phyloP scores from a whole-genome alignment of 306 rosid species.

The Medicago arabica region DNA sequence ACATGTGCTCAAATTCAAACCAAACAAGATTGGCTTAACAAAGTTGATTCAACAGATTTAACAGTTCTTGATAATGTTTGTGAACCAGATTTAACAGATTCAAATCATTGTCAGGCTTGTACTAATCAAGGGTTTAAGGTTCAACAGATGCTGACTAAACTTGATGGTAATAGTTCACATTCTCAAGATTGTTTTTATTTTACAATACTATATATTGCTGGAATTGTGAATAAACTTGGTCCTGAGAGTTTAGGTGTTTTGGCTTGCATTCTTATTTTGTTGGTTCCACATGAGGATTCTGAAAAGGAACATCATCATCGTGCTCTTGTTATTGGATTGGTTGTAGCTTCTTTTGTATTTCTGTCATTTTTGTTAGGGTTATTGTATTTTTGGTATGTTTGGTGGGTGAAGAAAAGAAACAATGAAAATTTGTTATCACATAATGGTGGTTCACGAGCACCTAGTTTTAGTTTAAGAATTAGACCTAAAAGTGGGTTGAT shows the following conservation, averaged over 20 bases:
- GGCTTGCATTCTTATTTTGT: slow-evolving; percentile 56
- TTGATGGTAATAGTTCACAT: slow-evolving; percentile 78
- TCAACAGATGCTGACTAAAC: slow-evolving; percentile 37
- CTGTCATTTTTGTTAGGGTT: slow-evolving; percentile 59
- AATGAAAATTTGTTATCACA: slow-evolving; percentile 39
- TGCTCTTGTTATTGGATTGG: slow-evolving; percentile 63
- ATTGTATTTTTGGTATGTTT: slow-evolving; percentile 62
- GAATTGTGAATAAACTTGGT: slow-evolving; percentile 69
- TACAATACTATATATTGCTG: slow-evolving; percentile 76
- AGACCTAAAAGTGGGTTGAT: slow-evolving; percentile 78
- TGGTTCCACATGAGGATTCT: slow-evolving; percentile 38
- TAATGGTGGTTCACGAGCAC: slow-evolving; percentile 53
- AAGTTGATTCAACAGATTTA: slow-evolving; percentile 46
- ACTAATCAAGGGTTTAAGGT: slow-evolving; percentile 52
- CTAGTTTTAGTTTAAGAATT: slow-evolving; percentile 56
- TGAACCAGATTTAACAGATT: slow-evolving; percentile 59
- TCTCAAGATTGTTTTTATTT: slow-evolving; percentile 63
- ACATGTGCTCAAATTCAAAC: slow-evolving; percentile 61
- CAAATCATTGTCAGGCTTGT: slow-evolving; percentile 56
- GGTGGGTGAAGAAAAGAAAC: slow-evolving; percentile 42
- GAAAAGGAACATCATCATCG: slow-evolving; percentile 40
- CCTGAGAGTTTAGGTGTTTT: slow-evolving; percentile 67
- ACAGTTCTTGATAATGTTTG: slow-evolving; percentile 58
- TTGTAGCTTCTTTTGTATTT: slow-evolving; percentile 60
- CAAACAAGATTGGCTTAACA: slow-evolving; percentile 62